Evolutionary conservation across 768 basidiomycete species (phyloP), one percentile per base, ranked within the genome.

Genomic region (Crepidotus variabilis): DNA sequence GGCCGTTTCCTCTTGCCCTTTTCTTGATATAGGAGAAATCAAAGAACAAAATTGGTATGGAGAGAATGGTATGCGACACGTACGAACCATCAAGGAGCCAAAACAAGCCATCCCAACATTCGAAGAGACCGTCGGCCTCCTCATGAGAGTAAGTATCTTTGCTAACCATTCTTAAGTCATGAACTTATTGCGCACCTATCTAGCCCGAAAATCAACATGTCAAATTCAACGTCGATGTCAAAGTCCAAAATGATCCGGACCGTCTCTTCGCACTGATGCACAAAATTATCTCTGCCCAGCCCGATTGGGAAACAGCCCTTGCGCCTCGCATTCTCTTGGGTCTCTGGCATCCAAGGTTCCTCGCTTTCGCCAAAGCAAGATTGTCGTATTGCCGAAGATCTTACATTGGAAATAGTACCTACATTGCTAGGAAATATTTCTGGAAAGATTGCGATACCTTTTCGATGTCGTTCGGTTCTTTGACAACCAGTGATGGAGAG

Each of bases 91-190:
- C 60, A 88, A 92, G 70, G 78, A 82, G 61, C 94, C 95, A 16
- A 82, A 79, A 61, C 95, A 97, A 67, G 60, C 87, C 16, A 94
- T 99, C 60, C 94, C 96, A 13, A 94, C 92, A 3, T 96, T 99
- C 66, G 81, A 76, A 21, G 86, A 97, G 72, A 93, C 94, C 2
- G 65, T 98, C 50, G 80, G 76, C 23, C 76, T 83, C 56, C 78
- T 98, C 39, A 93, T 96, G 88, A 77, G 74, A 66, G 90, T 86
- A 69, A 68, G 77, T 69, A 39, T 33, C 34, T 8, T 58, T 43
- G 52, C 5, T 53, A 50, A 32, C 49, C 57, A 21, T 35, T 34
- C 43, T 35, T 2, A 13, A 22, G 57, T 43, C 21, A 36, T 24
- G 18, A 34, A 20, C 50, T 32, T 51, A 55, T 53, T 50, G 22